phyloP scores from a whole-genome alignment of 2,329 filamentous ascomycete genomes.

The Thelonectria blattea region DNA sequence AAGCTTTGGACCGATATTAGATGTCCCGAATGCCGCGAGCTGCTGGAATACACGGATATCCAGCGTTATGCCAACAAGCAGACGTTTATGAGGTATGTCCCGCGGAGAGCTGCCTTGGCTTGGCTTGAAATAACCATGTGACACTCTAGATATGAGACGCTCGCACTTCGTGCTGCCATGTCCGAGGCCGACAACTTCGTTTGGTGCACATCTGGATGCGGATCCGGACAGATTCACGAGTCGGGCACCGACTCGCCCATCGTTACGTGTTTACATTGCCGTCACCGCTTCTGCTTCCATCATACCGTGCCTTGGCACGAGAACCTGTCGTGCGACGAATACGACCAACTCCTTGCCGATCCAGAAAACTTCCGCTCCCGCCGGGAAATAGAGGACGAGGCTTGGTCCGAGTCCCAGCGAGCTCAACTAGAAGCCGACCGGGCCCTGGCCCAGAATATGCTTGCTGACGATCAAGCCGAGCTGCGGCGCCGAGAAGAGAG shows the following conservation, averaged over 20 bases:
- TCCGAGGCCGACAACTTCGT: constrained; percentile 53
- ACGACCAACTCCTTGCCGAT: constrained; percentile 47
- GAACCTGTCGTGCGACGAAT: constrained; percentile 50
- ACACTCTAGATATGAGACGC: constrained; percentile 47
- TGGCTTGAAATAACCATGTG: constrained; percentile 7
- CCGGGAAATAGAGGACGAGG: constrained; percentile 45
- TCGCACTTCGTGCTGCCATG: constrained; percentile 52
- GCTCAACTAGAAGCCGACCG: constrained; percentile 55
- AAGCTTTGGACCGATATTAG: constrained; percentile 53
- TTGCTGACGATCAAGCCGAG: constrained; percentile 41
- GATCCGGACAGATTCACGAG: constrained; percentile 58
- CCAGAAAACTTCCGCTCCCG: constrained; percentile 47
- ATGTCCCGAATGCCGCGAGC: constrained; percentile 58
- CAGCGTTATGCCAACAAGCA: constrained; percentile 50
- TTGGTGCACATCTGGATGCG: constrained; percentile 61
- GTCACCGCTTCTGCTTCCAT: constrained; percentile 49
- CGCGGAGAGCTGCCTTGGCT: not conserved
- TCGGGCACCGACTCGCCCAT: constrained; percentile 47
- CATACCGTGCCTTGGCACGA: constrained; percentile 52
- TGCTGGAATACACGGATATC: constrained; percentile 53
- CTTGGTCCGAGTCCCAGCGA: constrained; percentile 47
- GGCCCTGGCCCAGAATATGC: constrained; percentile 42
- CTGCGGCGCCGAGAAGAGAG: constrained; percentile 31
- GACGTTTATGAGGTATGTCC: constrained; percentile 49
- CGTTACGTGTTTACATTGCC: constrained; percentile 49